Evolutionary conservation across 176 grass and related monocot genomes (phyloP).

Genomic region (Tuctoria greenei): DNA sequence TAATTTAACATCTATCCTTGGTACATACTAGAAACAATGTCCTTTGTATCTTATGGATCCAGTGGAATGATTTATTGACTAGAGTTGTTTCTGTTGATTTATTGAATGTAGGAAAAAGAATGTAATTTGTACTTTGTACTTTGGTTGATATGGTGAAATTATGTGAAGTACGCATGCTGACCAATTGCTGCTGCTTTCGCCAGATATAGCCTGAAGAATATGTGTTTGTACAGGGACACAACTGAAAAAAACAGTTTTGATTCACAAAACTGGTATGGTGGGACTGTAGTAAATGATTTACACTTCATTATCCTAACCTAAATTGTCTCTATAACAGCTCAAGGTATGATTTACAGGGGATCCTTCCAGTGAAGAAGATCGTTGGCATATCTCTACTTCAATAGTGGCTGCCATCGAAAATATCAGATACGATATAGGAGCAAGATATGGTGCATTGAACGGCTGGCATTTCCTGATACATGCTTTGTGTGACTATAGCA

Average conservation of each 20-base stretch:
- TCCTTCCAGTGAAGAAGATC: conserved; percentile 89
- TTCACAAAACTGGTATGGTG: conserved; percentile 90
- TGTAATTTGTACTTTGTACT: too few species aligned
- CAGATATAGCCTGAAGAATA: conserved; percentile 70
- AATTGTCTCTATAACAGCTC: neutral
- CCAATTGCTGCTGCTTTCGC: conserved; percentile 19
- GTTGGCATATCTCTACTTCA: conserved; percentile 84
- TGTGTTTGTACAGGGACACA: conserved; percentile 92
- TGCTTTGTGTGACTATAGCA: conserved; percentile 15
- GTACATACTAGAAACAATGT: too few species aligned
- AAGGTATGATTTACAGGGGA: conserved; percentile 54
- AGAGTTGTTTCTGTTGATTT: too few species aligned
- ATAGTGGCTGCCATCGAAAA: conserved; percentile 93
- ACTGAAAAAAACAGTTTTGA: conserved; percentile 95
- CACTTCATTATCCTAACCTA: neutral
- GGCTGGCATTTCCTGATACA: conserved; percentile 40
- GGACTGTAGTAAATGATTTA: neutral
- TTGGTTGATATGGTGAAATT: neutral
- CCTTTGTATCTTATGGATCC: too few species aligned
- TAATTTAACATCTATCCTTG: too few species aligned
- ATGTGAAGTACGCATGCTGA: conserved; percentile 15
- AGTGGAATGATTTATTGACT: too few species aligned
- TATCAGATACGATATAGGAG: conserved; percentile 82
- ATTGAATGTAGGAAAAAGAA: too few species aligned
- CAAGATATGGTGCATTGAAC: conserved; percentile 40